A percentile compares a stretch with the other conserved stretches of the same genome.
Evolutionary conservation across 2,329 filamentous ascomycete species (phyloP).

Genomic region (Trichoderma polysporum): DNA sequence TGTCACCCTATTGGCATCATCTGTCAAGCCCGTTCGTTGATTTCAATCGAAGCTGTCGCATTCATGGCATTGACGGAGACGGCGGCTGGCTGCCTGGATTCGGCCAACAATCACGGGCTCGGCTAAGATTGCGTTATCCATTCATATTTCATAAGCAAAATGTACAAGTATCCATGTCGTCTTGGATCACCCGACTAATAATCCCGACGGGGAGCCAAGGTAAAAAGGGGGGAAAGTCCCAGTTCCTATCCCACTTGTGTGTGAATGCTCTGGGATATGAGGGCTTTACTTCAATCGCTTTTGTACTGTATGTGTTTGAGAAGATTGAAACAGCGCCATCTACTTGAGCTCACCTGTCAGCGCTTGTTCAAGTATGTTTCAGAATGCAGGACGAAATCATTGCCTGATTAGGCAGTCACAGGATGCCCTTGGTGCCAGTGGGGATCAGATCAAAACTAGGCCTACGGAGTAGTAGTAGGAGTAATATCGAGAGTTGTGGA

Average conservation of each 20-base stretch:
- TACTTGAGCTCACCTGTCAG: not conserved
- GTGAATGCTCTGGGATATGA: not conserved
- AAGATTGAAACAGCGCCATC: not conserved
- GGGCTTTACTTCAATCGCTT: not conserved
- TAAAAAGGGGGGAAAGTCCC: not conserved
- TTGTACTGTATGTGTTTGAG: not conserved
- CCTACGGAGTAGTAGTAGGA: not conserved
- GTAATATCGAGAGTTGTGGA: not conserved
- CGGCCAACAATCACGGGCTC: not conserved
- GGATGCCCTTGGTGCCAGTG: not conserved
- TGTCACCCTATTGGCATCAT: not conserved
- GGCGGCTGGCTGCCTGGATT: not conserved
- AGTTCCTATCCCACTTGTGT: not conserved
- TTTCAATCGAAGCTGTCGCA: not conserved
- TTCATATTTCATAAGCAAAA: not conserved
- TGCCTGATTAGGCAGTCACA: conserved; percentile 8
- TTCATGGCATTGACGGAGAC: not conserved
- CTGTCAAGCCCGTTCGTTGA: not conserved
- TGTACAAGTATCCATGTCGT: not conserved
- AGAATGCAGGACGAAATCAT: not conserved
- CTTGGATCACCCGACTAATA: not conserved
- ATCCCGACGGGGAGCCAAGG: not conserved
- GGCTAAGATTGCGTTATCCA: not conserved
- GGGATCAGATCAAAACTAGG: not conserved
- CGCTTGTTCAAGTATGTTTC: not conserved